Base-by-base conservation (phyloP, 202 grass and related monocot genomes). In the Brachypodium distachyon region DNA sequence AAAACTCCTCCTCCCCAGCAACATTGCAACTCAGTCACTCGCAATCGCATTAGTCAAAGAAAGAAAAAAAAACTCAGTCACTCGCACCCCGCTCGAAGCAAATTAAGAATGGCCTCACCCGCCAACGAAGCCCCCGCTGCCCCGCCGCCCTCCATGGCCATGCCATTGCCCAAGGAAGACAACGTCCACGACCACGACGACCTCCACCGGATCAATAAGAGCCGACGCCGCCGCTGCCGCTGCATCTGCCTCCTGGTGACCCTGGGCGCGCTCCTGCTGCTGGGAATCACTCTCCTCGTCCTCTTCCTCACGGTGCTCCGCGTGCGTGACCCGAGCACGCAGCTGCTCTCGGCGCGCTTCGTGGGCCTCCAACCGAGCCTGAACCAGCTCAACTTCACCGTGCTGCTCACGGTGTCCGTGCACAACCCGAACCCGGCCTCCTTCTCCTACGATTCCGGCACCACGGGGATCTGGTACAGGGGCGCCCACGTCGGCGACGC, bases 351-450 rank as follows among this genome's bases (percentile, higher is more conserved):
- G 0, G 50, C 70, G 2, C 25, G 61, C 5, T 44, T 93, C 11
- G 25, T 73, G n/a, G 81, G 83, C 23, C 53, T 84, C 40, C 16
- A 32, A 0, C 90, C 67, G 1, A 72, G 42, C 1, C 58, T 86
- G 1, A 4, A 59, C 0, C 61, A 84, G 53, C 26, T 89, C 52
- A 93, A 93, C 67, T 36, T 89, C 23, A 89, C 90, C 9, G 61
- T 93, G 42, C 72, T 84, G 23, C 78, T 93, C 32, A 41, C 70
- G 0, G 90, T 83, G 13, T 36, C 17, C 42, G 76, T 92, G 38
- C 70, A 81, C 70, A 92, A 92, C 83, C 90, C 90, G 7, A 92
- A 92, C 73, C 68, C 31, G 56, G 87, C 87, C 23, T 61, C 90
- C 34, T 93, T 93, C 84, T 42, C 59, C 33, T 58, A 91, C 72